Conservation (phyloP, 2,329 filamentous ascomycete genomes). For the Pseudogymnoascus sp. region DNA sequence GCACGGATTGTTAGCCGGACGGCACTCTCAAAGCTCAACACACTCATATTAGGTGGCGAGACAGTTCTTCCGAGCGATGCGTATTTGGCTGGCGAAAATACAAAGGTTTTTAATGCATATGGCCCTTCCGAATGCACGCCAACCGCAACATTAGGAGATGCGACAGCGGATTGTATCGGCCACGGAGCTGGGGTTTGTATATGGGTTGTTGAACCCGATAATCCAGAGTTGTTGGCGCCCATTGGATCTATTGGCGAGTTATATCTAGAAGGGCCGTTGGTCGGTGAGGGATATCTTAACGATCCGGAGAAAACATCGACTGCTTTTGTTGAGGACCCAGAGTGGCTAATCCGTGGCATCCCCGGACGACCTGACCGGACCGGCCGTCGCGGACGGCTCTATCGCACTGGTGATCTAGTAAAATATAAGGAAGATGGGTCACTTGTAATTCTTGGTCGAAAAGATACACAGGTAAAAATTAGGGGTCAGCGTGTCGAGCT, state of each 20-base stretch:
- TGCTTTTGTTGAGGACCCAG: constrained; percentile 41
- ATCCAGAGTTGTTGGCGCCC: neutral
- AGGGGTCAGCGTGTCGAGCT: constrained; percentile 19
- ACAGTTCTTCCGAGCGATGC: constrained; percentile 56
- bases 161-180: constrained; percentile 12
- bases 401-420: constrained; percentile 53
- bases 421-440: constrained; percentile 42
- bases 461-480: constrained; percentile 55
- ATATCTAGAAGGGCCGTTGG: constrained; percentile 38
- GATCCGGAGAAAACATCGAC: constrained; percentile 48
- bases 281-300: constrained; percentile 52
- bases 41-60: constrained; percentile 82
- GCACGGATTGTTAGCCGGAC: constrained; percentile 79
- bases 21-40: constrained; percentile 62
- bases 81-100: constrained; percentile 30
- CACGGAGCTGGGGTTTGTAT: neutral
- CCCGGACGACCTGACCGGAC: neutral
- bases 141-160: constrained; percentile 41
- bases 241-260: constrained; percentile 9
- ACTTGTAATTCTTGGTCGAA: constrained; percentile 51
- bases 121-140: constrained; percentile 84
- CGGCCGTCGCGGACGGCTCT: constrained; percentile 32
- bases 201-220: constrained; percentile 29
- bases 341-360: constrained; percentile 15
- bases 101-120: constrained; percentile 45